Evolutionary conservation across 2,329 filamentous ascomycete genomes (phyloP).

Genomic region (Neonectria punicea): DNA sequence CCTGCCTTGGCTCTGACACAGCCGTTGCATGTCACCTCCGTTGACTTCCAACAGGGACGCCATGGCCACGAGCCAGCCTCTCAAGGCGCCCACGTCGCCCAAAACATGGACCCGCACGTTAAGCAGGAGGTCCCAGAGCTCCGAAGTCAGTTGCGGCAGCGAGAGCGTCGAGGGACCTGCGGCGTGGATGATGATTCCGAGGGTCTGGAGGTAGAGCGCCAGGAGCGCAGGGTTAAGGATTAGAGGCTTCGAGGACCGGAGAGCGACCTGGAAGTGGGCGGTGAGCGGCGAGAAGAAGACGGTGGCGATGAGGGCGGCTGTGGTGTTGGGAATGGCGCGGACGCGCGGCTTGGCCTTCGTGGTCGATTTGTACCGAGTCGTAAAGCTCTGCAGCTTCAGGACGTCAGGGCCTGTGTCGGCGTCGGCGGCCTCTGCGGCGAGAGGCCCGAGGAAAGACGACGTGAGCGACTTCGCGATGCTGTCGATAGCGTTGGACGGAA

Average conservation of each 20-base stretch:
- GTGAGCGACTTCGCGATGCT: slow-evolving; percentile 75
- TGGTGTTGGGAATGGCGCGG: slow-evolving; percentile 76
- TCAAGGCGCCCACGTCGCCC: slow-evolving; percentile 73
- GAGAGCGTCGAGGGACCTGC: slow-evolving; percentile 81
- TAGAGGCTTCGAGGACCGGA: slow-evolving; percentile 64
- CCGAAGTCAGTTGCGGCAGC: slow-evolving; percentile 82
- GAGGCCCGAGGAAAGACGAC: slow-evolving; percentile 78
- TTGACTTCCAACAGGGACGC: slow-evolving; percentile 87
- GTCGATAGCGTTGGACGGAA: slow-evolving; percentile 71
- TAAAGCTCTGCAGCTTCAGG: slow-evolving; percentile 91
- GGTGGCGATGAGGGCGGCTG: slow-evolving; percentile 78
- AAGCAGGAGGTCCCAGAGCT: slow-evolving; percentile 87
- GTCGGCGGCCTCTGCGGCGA: slow-evolving; percentile 86
- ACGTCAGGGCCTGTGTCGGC: slow-evolving; percentile 80
- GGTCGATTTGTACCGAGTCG: slow-evolving; percentile 61
- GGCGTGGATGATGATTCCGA: slow-evolving; percentile 84
- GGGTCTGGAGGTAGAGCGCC: slow-evolving; percentile 83
- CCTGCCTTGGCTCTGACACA: slow-evolving; percentile 79
- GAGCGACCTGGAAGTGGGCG: slow-evolving; percentile 78
- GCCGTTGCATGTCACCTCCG: slow-evolving; percentile 72
- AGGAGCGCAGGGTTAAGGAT: slow-evolving; percentile 81
- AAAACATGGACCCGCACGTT: slow-evolving; percentile 68
- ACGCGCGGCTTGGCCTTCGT: slow-evolving; percentile 52
- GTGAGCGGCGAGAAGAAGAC: slow-evolving; percentile 90
- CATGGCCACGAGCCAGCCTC: slow-evolving; percentile 81